Evolutionary conservation across 78 protist species (phyloP), one percentile per base, ranked within the genome.

Genomic region (Polysphondylium violaceum): DNA sequence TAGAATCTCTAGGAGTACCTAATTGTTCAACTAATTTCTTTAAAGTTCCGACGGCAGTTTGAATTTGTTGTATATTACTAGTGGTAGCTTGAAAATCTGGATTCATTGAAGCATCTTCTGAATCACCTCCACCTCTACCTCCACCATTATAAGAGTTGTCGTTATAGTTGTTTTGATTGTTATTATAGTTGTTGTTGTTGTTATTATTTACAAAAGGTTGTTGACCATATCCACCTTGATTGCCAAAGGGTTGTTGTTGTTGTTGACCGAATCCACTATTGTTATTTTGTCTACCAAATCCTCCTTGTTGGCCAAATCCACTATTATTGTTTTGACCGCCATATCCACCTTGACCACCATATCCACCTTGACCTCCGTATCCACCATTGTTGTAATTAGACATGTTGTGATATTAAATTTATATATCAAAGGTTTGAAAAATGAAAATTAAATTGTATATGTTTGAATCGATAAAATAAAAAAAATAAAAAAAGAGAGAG

Each of bases 71-170:
- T 25, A 69, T 69, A 44, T 69, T 83, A 44, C 44, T 63, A 0
- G 91, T 35, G 38, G 79, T 69, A 17, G 68, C 76, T 83, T 83
- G 91, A 17, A 69, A 83, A 41, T 83, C 91, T 38, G 79, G 36
- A 17, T 43, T 67, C 23, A 27, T 79, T 41, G 76, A 11, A 8
- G 61, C 86, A 44, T 76, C 86, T 4, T 60, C 74, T n/a, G 16
- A 75, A 1, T 23, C 64, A 61, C 67, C 73, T n/a, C 40, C n/a
- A n/a, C 63, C 63, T 19, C 33, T 38, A 14, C 38, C 47, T 3
- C 43, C 3, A 11, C 40, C 27, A 55, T 47, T 73, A 73, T 41
- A 36, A 29, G 25, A 55, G 3, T 55, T 25, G 29, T 41, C 6
- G 55, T 71, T 41, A 23, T 71, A 51, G 23, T 44, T 9, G 33